Percentiles rank a stretch among this genome's conserved stretches.
Evolutionary conservation across 2,329 filamentous ascomycete species (phyloP).

Genomic region (Cephalotrichum gorgonifer): DNA sequence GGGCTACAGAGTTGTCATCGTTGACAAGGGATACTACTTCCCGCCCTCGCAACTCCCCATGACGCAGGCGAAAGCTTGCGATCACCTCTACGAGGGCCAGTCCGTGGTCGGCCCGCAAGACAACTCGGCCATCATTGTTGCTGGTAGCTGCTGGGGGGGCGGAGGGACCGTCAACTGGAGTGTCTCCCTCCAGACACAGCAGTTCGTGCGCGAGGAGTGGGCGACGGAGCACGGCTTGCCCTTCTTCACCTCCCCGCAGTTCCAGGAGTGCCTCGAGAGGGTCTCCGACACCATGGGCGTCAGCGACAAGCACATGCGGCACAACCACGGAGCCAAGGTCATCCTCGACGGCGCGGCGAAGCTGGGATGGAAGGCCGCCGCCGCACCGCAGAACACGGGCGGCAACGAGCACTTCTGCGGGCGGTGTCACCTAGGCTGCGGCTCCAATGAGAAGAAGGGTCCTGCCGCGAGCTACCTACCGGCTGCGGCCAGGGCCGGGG

Average conservation of each 20-base stretch:
- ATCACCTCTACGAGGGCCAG: slow-evolving; percentile 60
- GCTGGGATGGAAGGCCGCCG: slow-evolving; percentile 59
- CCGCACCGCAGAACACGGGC: slow-evolving; percentile 72
- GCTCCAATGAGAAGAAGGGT: slow-evolving; percentile 65
- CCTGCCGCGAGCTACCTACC: slow-evolving; percentile 68
- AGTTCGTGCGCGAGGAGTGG: slow-evolving; percentile 74
- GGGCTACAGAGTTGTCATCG: slow-evolving; percentile 65
- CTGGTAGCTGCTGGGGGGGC: slow-evolving; percentile 71
- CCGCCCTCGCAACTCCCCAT: slow-evolving; percentile 64
- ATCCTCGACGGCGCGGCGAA: slow-evolving; percentile 67
- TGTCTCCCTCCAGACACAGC: slow-evolving; percentile 55
- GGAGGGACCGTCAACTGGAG: slow-evolving; percentile 87
- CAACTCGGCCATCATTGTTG: slow-evolving; percentile 47
- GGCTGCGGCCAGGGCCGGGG: slow-evolving; percentile 66
- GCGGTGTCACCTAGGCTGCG: slow-evolving; percentile 49
- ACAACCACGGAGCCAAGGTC: slow-evolving; percentile 61
- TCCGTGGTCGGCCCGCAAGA: slow-evolving; percentile 48
- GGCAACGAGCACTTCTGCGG: slow-evolving; percentile 66
- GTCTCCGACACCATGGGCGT: slow-evolving; percentile 76
- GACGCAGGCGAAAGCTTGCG: slow-evolving; percentile 46
- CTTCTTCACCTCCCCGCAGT: slow-evolving; percentile 65
- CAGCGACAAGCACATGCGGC: slow-evolving; percentile 51
- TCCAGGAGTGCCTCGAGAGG: slow-evolving; percentile 68
- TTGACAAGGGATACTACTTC: slow-evolving; percentile 76
- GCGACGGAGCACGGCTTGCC: slow-evolving; percentile 50